Percentiles rank a stretch among this genome's conserved stretches.
These are phyloP conservation scores for Cladosporium phlei DNA, from an alignment of 2,329 filamentous ascomycete species.

Conservation along the genomic window DNA sequence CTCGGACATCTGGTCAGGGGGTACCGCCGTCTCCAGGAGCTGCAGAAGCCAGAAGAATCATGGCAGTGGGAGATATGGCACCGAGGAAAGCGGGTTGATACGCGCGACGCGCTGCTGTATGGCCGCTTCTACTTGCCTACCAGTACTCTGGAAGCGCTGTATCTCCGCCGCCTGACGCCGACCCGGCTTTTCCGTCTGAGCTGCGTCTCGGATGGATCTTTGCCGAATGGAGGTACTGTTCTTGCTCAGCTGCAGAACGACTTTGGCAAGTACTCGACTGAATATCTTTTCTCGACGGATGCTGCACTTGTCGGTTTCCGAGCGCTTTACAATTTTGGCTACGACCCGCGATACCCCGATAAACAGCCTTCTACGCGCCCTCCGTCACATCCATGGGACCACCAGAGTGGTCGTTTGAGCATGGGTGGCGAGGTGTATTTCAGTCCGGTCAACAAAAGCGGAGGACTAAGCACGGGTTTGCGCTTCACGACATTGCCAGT, in stretches of 20 bases:
- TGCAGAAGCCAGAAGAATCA: conserved; percentile 49
- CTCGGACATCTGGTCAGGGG: conserved; percentile 74
- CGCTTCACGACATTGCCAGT: conserved; percentile 82
- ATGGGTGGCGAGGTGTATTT: conserved; percentile 94
- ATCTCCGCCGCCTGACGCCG: conserved; percentile 72
- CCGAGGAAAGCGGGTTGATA: conserved; percentile 44
- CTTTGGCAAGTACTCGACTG: conserved; percentile 77
- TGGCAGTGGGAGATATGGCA: conserved; percentile 54
- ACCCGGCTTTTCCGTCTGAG: conserved; percentile 75
- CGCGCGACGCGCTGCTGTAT: conserved; percentile 61
- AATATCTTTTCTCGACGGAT: conserved; percentile 88
- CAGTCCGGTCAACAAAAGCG: conserved; percentile 87
- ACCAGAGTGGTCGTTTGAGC: conserved; percentile 76
- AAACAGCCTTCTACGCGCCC: conserved; percentile 18
- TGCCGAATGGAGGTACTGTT: conserved; percentile 72
- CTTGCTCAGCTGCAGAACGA: conserved; percentile 75
- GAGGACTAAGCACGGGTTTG: conserved; percentile 81
- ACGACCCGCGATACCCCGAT: conserved; percentile 50
- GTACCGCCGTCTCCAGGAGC: conserved; percentile 71
- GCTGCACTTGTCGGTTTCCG: conserved; percentile 82
- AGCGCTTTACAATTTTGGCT: conserved; percentile 91
- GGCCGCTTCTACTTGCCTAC: conserved; percentile 77
- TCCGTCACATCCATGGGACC: conserved; percentile 44
- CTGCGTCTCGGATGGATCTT: conserved; percentile 65
- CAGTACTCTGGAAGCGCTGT: conserved; percentile 79